These are phyloP conservation scores for Pholiota adiposa DNA, from an alignment of 1,284 basidiomycete species.

Conservation along the genomic window DNA sequence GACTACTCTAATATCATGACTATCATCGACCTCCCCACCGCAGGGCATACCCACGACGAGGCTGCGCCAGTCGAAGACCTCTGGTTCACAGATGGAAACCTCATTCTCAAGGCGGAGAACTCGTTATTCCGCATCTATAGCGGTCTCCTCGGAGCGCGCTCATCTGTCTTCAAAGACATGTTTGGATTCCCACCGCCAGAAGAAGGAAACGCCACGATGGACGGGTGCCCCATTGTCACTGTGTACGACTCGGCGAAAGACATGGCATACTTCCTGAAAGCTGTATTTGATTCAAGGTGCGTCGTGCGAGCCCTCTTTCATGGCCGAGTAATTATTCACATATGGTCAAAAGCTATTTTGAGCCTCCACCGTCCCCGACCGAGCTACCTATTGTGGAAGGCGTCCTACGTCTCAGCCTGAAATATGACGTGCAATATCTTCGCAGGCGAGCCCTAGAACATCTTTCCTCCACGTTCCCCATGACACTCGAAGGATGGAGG, in stretches of 20 bases:
- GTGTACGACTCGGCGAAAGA: constrained; percentile 40
- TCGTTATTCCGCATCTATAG: constrained; percentile 41
- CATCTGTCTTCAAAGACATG: constrained; percentile 42
- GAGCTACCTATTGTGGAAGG: constrained; percentile 35
- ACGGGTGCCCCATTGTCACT: constrained; percentile 37
- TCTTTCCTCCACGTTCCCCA: constrained; percentile 40
- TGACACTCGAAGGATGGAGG: constrained; percentile 35
- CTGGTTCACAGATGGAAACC: constrained; percentile 44
- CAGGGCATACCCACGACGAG: not conserved
- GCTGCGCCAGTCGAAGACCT: constrained; percentile 26
- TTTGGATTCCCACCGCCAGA: constrained; percentile 37
- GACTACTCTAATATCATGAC: not conserved
- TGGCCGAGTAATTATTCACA: not conserved
- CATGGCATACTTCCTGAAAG: constrained; percentile 37
- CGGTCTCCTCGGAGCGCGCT: constrained; percentile 38
- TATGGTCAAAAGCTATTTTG: constrained; percentile 32
- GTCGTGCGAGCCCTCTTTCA: constrained; percentile 12
- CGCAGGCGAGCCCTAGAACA: constrained; percentile 38
- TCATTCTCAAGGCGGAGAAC: constrained; percentile 39
- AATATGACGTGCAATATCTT: constrained; percentile 44
- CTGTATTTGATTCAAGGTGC: constrained; percentile 43
- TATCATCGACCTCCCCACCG: not conserved
- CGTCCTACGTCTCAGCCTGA: constrained; percentile 42
- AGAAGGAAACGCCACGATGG: constrained; percentile 30
- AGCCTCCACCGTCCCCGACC: constrained; percentile 34